Conservation (phyloP, 352 stramenopile genomes). For the Phytophthora boehmeriae region DNA sequence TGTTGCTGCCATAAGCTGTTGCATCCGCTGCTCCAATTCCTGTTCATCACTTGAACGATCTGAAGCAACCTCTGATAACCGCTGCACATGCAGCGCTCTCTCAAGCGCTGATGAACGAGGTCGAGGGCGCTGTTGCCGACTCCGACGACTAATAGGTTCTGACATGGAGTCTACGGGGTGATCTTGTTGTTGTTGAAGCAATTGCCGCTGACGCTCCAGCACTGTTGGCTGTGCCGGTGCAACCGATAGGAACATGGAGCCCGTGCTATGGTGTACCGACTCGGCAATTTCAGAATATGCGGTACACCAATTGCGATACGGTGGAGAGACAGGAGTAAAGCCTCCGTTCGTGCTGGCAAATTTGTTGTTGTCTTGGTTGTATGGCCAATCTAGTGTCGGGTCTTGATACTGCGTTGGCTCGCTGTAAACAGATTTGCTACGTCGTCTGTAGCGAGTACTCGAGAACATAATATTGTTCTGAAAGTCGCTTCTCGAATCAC, state of each 20-base stretch:
- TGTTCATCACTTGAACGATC: conserved; percentile 42
- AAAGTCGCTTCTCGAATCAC: conserved; percentile 21
- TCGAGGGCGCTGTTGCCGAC: conserved; percentile 17
- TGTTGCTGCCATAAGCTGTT: conserved; percentile 42
- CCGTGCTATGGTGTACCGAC: conserved; percentile 29
- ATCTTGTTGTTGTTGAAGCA: conserved; percentile 18
- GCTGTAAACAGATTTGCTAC: conserved; percentile 41
- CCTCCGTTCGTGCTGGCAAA: conserved; percentile 19
- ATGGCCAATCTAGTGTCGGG: conserved; percentile 12
- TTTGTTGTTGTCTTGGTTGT: conserved; percentile 23
- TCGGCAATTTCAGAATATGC: conserved; percentile 21
- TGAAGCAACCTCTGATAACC: conserved; percentile 27
- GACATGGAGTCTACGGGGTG: conserved; percentile 7
- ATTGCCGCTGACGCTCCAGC: conserved; percentile 26
- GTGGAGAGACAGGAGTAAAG: conserved; percentile 19
- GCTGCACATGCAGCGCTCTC: conserved; percentile 28
- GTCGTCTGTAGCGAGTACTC: conserved; percentile 24
- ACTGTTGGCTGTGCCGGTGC: conserved; percentile 30
- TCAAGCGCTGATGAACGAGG: conserved; percentile 30
- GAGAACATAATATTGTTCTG: conserved; percentile 15
- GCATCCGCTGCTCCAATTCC: conserved; percentile 48
- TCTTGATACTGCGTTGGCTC: conserved; percentile 23
- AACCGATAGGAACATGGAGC: conserved; percentile 38
- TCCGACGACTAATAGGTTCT: conserved; percentile 18
- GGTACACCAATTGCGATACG: conserved; percentile 25